Evolutionary conservation across 139 green algal species (phyloP), one percentile per base, ranked within the genome.

Genomic region (Tetraselmis chui): DNA sequence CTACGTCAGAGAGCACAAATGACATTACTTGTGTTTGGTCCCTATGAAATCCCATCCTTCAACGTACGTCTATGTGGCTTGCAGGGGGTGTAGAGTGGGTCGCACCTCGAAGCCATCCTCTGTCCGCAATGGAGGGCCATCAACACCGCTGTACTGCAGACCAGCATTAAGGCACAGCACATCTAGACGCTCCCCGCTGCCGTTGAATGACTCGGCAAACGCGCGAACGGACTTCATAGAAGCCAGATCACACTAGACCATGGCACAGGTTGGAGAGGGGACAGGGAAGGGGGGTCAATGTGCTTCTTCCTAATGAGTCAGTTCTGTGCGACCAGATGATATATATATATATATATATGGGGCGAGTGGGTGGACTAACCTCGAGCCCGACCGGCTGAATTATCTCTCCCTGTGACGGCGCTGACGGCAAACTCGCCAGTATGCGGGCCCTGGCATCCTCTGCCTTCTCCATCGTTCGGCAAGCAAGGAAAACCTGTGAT

Each of bases 141-240:
- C 96, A 82, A 90, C 92, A 25, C 91, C 96, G 59, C 95, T 95
- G 85, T 95, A 85, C 90, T 98, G 98, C 0, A 98, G 85, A 5
- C 95, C 95, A 23, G 95, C 95, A 84, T 98, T 98, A 91, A 89
- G 94, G n/a, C 98, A 91, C 24, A 98, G 86, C 0, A 86, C 84
- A 79, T 97, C 93, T 79, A 98, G 82, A 58, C 86, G 90, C 59
- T 89, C 86, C 28, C 90, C 93, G 27, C 76, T 87, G 28, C 80
- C 83, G 45, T 5, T 67, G 90, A 97, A 97, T 80, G 87, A 88
- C 5, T 91, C 84, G 0, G 93, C 93, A 82, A 98, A 98, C 76
- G 91, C 79, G 45, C 93, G 89, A 23, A 98, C 94, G 28, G 76
- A 91, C 75, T 94, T 88, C 32, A 98, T 86, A 27, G 88, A 92